These are phyloP conservation scores for Polyrhizophydium stewartii DNA, from an alignment of 371 early-diverging fungal genomes.

Conservation along the genomic window DNA sequence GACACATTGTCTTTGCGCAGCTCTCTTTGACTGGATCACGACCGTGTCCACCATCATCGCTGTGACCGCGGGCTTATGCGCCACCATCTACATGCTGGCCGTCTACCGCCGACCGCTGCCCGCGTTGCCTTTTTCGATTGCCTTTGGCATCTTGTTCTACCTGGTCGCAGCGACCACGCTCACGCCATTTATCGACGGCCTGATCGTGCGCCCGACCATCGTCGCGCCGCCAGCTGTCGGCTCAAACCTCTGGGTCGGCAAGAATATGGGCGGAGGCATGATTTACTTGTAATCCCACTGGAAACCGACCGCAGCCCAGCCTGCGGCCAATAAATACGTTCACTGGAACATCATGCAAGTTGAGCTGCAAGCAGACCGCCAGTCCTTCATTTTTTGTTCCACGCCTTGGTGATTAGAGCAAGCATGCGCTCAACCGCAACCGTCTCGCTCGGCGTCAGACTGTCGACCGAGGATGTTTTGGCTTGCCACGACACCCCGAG, in stretches of 20 bases:
- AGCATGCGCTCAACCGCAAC: too few relatives aligned
- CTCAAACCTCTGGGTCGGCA: conserved; percentile 28
- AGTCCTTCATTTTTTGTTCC: too few relatives aligned
- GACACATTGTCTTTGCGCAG: conserved; percentile 25
- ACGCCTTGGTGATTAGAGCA: too few relatives aligned
- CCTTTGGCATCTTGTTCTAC: conserved; percentile 81
- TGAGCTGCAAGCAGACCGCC: too few relatives aligned
- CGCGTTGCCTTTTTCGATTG: conserved; percentile 83
- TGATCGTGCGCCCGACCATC: conserved; percentile 14
- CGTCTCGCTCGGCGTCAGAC: too few relatives aligned
- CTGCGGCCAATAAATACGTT: too few relatives aligned
- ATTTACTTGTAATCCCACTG: conserved; percentile 22
- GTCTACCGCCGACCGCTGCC: conserved; percentile 80
- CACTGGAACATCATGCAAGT: too few relatives aligned
- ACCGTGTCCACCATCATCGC: conserved; percentile 75
- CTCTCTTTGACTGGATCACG: conserved; percentile 83
- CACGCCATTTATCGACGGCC: conserved; percentile 26
- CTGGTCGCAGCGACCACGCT: conserved; percentile 47
- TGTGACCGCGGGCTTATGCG: conserved; percentile 74
- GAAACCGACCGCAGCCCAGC: too few relatives aligned
- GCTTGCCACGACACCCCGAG: too few relatives aligned
- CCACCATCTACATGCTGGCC: conserved; percentile 80
- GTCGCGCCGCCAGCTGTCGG: conserved; percentile 3
- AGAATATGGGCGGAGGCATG: conserved; percentile 27
- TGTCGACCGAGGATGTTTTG: too few relatives aligned